Base-by-base conservation (phyloP, 2,329 filamentous ascomycete genomes). In the Colletotrichum eremochloae region DNA sequence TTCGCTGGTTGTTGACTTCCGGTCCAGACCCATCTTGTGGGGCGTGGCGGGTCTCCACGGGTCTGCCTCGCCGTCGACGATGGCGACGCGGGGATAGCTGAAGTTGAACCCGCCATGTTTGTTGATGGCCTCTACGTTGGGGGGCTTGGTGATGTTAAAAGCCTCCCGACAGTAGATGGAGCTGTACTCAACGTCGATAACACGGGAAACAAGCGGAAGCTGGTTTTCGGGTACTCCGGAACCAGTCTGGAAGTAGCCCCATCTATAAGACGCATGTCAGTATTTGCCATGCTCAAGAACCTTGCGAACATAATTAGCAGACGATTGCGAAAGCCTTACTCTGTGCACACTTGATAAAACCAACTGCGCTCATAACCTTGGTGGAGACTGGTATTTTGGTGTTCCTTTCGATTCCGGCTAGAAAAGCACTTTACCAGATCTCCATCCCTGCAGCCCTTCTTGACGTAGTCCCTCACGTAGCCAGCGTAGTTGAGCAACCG, bases 171-270 rank as follows among this genome's bases (percentile, higher is more conserved):
- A 97, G 76, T 91, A 84, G 4, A 87, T 80, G 0, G 88, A 89
- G 3, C 85, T 80, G 79, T 91, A 94, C 2, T 90, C 85, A 1
- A 94, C 76, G 73, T 91, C 88, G 46, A 94, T 84, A 4, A 90
- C 85, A 18, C 94, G 91, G 0, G 94, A 96, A 62, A 96, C 85
- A 7, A 97, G 81, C 0, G 94, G 91, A 1, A 92, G 86, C 66
- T 90, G 86, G 70, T 88, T 83, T 0, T 83, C 76, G 0, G 94
- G 94, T 0, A 91, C 90, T 36, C 91, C 89, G 5, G 89, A 91
- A 60, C 94, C 94, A 0, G 92, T 94, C 75, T 92, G 88, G 62
- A 95, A 89, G 81, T 90, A 96, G 12, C 94, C 94, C 93, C 93
- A 96, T 86, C 90, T 88, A 18, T 58, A 24, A 71, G 69, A 60